Evolutionary conservation across 1,139 yeast genomes (phyloP).

Genomic region (Torulaspora globosa): DNA sequence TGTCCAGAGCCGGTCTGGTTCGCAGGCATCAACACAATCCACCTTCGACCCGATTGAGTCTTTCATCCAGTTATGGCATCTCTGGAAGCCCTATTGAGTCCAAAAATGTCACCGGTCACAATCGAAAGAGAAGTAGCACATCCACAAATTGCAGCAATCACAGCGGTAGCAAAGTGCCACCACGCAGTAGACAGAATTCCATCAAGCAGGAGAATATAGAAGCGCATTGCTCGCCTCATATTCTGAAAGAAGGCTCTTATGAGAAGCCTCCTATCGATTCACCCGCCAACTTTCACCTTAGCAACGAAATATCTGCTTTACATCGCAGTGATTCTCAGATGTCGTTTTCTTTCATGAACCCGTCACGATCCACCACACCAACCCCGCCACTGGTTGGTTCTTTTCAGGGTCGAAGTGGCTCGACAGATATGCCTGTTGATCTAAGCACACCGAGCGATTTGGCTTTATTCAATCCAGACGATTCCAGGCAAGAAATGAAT

Average conservation of each 20-base stretch:
- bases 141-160: slow-evolving; percentile 4
- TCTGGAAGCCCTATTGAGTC: slow-evolving; percentile 10
- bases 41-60: slow-evolving; percentile 18
- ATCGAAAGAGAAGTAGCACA: slow-evolving; percentile 3
- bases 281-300: slow-evolving; percentile 38
- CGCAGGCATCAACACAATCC: slow-evolving; percentile 57
- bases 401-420: slow-evolving; percentile 16
- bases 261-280: slow-evolving; percentile 15
- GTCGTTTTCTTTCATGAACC: slow-evolving; percentile 30
- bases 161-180: slow-evolving; percentile 2
- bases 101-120: slow-evolving; percentile 2
- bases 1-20: slow-evolving; percentile 83
- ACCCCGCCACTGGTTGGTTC: slow-evolving; percentile 23
- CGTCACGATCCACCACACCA: slow-evolving; percentile 33
- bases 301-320: slow-evolving; percentile 38
- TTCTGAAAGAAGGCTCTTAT: slow-evolving; percentile 10
- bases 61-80: slow-evolving; percentile 9
- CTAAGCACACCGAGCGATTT: slow-evolving; percentile 34
- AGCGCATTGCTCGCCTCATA: slow-evolving; percentile 1
- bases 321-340: slow-evolving; percentile 33
- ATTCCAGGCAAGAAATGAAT: slow-evolving; percentile 44
- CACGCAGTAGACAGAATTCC: slow-evolving; percentile 11
- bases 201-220: slow-evolving; percentile 8
- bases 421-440: slow-evolving; percentile 12
- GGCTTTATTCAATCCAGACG: slow-evolving; percentile 70